Evolutionary conservation across 2,329 filamentous ascomycete genomes (phyloP), one percentile per base, ranked within the genome.

Genomic region (Aotearoamyces nothofagi): DNA sequence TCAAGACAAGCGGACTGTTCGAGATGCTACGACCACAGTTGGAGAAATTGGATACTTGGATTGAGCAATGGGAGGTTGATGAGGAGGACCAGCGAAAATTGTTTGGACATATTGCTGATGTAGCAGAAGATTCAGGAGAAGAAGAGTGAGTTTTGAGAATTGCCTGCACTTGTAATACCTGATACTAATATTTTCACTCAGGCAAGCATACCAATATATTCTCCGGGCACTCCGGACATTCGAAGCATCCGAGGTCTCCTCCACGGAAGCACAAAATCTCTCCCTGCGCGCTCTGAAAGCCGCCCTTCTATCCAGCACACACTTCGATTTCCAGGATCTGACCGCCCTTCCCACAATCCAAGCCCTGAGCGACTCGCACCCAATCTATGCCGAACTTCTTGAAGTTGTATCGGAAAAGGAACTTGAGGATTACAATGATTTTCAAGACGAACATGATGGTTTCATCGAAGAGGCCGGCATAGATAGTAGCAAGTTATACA

Each of bases 361-460:
- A 58, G 79, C 81, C 10, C 75, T 98, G 27, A 73, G 75, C 51
- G 78, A 87, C 48, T 81, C 80, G 29, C 80, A 94, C 50, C 70
- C 80, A 35, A 66, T 79, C 39, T 82, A 87, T 58, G 86, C 81
- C 45, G 83, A 96, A 57, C 71, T 98, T 20, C 78, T 98, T 32
- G 86, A 94, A 48, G 82, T 96, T 49, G 94, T 96, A 58, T 80
- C 82, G 43, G 79, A 90, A 48, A 86, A 96, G 56, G 79, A 86
- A 44, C 73, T 94, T 31, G 86, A 96, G 52, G 83, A 93, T 57
- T 93, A 90, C 62, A 80, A 83, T 54, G 86, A 93, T 57, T 96
- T 96, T 63, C 74, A 82, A 52, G 79, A 92, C 46, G 82, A 92
- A 60, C 82, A 93, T 57, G 69, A 80, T 39, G 79, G 77, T 38